A percentile compares a stretch with the other conserved stretches of the same genome.
Conservation (phyloP, 2,329 filamentous ascomycete species). For the Amesomyces nigricolor region DNA sequence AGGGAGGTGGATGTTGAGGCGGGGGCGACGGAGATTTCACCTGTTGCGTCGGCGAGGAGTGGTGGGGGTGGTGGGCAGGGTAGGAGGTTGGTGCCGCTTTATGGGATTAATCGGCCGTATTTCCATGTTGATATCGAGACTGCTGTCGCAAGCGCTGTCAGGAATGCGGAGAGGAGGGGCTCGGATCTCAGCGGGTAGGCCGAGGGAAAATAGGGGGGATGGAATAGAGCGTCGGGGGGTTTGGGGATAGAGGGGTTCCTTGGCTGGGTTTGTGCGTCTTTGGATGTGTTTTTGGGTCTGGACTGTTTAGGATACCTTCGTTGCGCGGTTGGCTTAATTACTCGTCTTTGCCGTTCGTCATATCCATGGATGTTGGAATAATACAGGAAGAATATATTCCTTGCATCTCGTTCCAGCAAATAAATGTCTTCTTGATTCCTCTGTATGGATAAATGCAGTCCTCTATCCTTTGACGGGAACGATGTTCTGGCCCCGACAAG, state of each 20-base stretch:
- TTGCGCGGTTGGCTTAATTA: too few species aligned
- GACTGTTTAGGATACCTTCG: too few species aligned
- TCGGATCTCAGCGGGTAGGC: conserved; percentile 1
- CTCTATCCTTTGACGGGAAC: too few species aligned
- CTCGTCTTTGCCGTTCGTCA: too few species aligned
- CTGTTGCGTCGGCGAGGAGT: conserved; percentile 19
- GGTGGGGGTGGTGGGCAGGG: background rate
- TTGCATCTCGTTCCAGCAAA: too few species aligned
- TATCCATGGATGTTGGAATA: too few species aligned
- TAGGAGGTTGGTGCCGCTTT: conserved; percentile 29
- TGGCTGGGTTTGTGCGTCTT: background rate
- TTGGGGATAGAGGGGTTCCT: background rate
- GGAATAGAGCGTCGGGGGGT: too few species aligned
- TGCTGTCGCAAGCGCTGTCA: conserved; percentile 36
- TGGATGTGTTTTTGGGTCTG: background rate
- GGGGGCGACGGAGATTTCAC: conserved; percentile 17
- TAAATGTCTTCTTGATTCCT: too few species aligned
- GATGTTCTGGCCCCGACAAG: too few species aligned
- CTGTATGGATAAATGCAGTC: too few species aligned
- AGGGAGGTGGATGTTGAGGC: conserved; percentile 19
- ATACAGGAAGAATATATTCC: too few species aligned
- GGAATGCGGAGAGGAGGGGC: conserved; percentile 14
- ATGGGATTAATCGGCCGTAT: conserved; percentile 41
- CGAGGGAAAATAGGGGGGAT: background rate
- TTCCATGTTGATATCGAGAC: conserved; percentile 44